Base-by-base conservation (phyloP, 257 asterid genomes). In the Craterostigma plantagineum region DNA sequence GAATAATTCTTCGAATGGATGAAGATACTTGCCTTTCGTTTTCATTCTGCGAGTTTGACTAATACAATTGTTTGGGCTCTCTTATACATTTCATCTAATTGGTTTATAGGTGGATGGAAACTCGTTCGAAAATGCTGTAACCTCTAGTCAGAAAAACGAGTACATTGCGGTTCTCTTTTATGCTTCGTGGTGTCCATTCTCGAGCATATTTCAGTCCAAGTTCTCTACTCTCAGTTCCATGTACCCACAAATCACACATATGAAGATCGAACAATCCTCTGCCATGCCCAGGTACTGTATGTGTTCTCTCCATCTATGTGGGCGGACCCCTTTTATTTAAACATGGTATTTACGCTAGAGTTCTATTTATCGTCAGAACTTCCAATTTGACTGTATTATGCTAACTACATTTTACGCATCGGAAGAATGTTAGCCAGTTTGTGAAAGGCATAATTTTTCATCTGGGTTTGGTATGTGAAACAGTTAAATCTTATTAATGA, bases 151-250 rank as follows among this genome's bases (percentile, higher is more conserved):
- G 62, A 59, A 53, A 57, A 58, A 64, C 38, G 68, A 40, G 51
- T 68, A 73, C 50, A 53, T 60, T 45, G 76, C 75, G 27, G 66
- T 71, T 46, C 62, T 80, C 34, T 73, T 70, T 57, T 67, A 70
- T 63, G 77, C 81, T 45, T 70, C 91, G 10, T 61, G 79, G 77
- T 80, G 93, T 58, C 91, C 91, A 17, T 76, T 80, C 66, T 80
- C 93, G 43, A 62, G 50, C 59, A 39, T 34, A 50, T 67, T 58
- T 33, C 58, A 0, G 55, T 45, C 61, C 8, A 51, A 49, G 41
- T 73, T 76, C 60, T 73, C 69, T 37, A 75, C 60, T 35, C 60
- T 80, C 33, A 71, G 71, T 66, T 63, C 64, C 51, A 65, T 76
- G 81, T 76, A 65, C 65, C 85, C 93, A 7, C 70, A 68, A 50